These are phyloP conservation scores for Boletus edulis DNA, from an alignment of 768 basidiomycete species.

Conservation along the genomic window DNA sequence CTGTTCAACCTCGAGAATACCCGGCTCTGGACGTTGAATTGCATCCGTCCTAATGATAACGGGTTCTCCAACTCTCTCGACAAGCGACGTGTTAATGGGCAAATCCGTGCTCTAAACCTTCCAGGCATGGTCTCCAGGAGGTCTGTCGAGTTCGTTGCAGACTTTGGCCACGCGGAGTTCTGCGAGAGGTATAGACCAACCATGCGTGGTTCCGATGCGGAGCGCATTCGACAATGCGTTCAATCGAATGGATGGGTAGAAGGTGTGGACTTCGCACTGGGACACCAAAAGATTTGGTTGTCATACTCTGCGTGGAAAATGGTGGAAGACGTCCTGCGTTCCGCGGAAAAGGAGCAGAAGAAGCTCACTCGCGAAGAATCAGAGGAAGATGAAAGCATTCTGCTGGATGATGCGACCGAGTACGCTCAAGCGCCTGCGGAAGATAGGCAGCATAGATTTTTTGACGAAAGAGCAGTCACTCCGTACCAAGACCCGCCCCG, in stretches of 20 bases:
- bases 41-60: constrained; percentile 65
- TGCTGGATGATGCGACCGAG: constrained; percentile 39
- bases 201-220: constrained; percentile 44
- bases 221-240: constrained; percentile 50
- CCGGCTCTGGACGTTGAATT: constrained; percentile 54
- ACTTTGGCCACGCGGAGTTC: constrained; percentile 48
- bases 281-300: constrained; percentile 54
- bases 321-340: constrained; percentile 54
- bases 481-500: constrained; percentile 31
- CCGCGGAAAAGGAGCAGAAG: constrained; percentile 48
- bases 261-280: constrained; percentile 52
- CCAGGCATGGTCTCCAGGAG: constrained; percentile 50
- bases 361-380: constrained; percentile 38
- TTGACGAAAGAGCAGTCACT: constrained; percentile 29
- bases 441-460: constrained; percentile 31
- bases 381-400: constrained; percentile 47
- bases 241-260: constrained; percentile 52
- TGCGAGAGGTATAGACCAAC: constrained; percentile 53
- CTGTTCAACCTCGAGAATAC: constrained; percentile 44
- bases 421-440: constrained; percentile 34
- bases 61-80: constrained; percentile 63
- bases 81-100: constrained; percentile 57
- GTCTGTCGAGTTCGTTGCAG: constrained; percentile 50
- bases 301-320: constrained; percentile 57
- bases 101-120: constrained; percentile 52